phyloP scores from a whole-genome alignment of 1,284 basidiomycete genomes.

The Ceratobasidium sp. region DNA sequence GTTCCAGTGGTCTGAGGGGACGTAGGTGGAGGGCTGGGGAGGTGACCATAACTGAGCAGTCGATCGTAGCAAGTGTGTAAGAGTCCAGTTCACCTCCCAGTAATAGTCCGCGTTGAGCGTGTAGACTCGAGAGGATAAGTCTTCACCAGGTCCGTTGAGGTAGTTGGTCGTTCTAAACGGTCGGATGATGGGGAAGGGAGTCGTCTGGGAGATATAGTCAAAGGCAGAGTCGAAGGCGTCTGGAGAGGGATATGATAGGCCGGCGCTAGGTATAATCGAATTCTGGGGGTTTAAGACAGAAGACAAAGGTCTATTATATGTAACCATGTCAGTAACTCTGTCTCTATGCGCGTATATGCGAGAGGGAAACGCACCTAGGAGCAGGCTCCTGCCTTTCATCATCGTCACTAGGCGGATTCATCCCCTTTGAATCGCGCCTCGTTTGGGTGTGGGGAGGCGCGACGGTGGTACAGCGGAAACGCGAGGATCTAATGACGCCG shows the following conservation, averaged over 20 bases:
- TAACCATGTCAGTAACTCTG: conserved; percentile 15
- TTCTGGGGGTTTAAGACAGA: conserved; percentile 3
- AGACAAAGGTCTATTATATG: conserved; percentile 27
- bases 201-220: background rate
- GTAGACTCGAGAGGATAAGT: conserved; percentile 11
- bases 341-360: background rate
- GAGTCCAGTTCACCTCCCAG: conserved; percentile 19
- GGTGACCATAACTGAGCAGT: conserved; percentile 3
- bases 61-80: conserved; percentile 6
- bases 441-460: background rate
- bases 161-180: conserved; percentile 31
- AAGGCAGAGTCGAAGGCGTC: background rate
- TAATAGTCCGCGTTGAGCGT: conserved; percentile 29
- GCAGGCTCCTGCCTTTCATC: conserved; percentile 14
- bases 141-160: conserved; percentile 27
- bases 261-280: background rate
- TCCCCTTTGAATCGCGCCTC: background rate
- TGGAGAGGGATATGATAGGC: background rate
- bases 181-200: conserved; percentile 4
- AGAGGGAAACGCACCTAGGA: background rate
- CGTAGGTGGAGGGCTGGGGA: conserved; percentile 27
- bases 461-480: background rate
- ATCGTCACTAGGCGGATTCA: conserved; percentile 26
- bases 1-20: conserved; percentile 13
- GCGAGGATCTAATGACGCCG: background rate